phyloP scores from a whole-genome alignment of 306 rosid species.

The Gynostemma pentaphyllum region DNA sequence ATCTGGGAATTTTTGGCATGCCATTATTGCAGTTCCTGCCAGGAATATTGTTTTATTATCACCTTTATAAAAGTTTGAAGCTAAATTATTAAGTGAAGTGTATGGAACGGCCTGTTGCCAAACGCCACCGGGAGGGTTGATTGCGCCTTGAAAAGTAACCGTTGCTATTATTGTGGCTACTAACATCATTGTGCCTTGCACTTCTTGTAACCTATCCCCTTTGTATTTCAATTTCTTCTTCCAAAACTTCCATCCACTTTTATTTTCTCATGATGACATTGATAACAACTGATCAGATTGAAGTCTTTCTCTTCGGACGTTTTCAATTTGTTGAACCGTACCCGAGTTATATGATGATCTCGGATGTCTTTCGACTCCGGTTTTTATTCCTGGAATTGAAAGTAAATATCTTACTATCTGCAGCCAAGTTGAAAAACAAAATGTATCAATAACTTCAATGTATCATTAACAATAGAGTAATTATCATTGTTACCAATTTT shows the following conservation, averaged over 20 bases:
- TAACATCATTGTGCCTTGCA: background rate
- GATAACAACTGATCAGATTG: background rate
- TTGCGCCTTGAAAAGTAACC: background rate
- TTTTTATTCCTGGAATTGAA: background rate
- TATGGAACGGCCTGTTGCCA: background rate
- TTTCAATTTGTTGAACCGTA: background rate
- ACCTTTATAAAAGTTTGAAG: too few relatives aligned
- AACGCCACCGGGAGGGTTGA: background rate
- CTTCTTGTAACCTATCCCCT: background rate
- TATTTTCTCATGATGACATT: too few relatives aligned
- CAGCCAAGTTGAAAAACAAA: too few relatives aligned
- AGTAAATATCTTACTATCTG: background rate
- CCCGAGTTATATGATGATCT: too few relatives aligned
- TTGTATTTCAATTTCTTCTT: background rate
- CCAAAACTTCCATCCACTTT: background rate
- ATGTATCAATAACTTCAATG: too few relatives aligned
- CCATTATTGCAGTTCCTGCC: conserved; percentile 1
- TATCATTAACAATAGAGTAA: too few relatives aligned
- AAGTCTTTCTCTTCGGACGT: background rate
- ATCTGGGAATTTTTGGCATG: background rate
- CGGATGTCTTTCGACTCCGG: too few relatives aligned
- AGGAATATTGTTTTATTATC: background rate
- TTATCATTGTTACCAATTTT: too few relatives aligned
- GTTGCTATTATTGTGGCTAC: background rate
- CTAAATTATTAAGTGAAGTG: too few relatives aligned